Conservation (phyloP, 495 filamentous ascomycete genomes). For the Hypoxylon intermedium region DNA sequence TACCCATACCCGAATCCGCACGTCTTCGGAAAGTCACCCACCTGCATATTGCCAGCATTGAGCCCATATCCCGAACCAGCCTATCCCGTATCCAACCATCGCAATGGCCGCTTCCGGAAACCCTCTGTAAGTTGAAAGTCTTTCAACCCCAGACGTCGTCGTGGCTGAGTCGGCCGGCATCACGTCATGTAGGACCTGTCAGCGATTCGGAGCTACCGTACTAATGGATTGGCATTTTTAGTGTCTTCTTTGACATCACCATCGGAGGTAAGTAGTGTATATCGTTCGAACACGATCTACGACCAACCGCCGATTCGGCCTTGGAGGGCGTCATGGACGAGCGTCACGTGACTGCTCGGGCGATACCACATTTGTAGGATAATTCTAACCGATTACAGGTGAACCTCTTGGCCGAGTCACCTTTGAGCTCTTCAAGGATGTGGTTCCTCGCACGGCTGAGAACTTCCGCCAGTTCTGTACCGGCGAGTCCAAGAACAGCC, state of each 20-base stretch:
- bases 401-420: constrained; percentile 91
- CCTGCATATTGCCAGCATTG: no score
- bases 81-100: constrained; percentile 13
- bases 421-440: constrained; percentile 88
- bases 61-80: neutral
- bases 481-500: constrained; percentile 82
- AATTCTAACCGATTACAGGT: constrained; percentile 56
- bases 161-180: constrained; percentile 17
- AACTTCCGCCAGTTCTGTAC: constrained; percentile 98
- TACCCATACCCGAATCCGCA: constrained; percentile 21
- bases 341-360: no score
- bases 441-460: constrained; percentile 87
- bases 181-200: constrained; percentile 3
- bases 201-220: constrained; percentile 10
- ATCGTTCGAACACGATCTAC: no score
- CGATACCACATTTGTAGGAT: neutral
- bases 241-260: constrained; percentile 92
- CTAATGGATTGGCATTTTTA: constrained; percentile 33
- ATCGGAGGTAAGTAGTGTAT: constrained; percentile 72
- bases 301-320: neutral
- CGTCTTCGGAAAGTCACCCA: constrained; percentile 6
- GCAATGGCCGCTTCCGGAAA: constrained; percentile 61
- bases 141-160: neutral
- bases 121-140: constrained; percentile 55
- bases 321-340: constrained; percentile 25